Base-by-base conservation (phyloP, 352 stramenopile genomes). In the Phytophthora constricta region DNA sequence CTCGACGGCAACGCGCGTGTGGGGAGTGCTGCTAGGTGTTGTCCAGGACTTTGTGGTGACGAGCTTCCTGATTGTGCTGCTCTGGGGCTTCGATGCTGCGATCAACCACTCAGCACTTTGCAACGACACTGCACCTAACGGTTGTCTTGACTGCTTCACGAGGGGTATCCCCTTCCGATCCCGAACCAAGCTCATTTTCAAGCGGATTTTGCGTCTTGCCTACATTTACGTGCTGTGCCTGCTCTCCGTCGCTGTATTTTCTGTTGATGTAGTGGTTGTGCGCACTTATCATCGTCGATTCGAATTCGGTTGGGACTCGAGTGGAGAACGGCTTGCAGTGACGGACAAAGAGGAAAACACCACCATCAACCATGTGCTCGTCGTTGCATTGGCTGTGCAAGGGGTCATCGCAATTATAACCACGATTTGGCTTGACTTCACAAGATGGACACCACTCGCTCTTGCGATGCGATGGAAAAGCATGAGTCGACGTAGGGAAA, bases 121-220 rank as follows among this genome's bases (percentile, higher is more conserved):
- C 59, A 74, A 77, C 20, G 69, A 77, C 46, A 74, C 69, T 33
- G 65, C 69, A 1, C 69, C 69, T 1, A 71, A 77, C 20, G 69
- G 69, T 10, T 74, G 58, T 28, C 49, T 67, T 19, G 69, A 77
- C 56, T 77, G 69, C 50, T 77, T 70, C 31, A 71, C 65, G 4
- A 55, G 25, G 7, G 69, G 69, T 0, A 62, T 77, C n/a, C 68
- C 63, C 2, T 59, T 74, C 33, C 5, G 20, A 8, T 63, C 59
- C 4, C 39, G 59, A 20, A 27, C 42, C 10, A 74, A 77, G 31
- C 65, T 77, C 3, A 11, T 77, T n/a, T 33, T 68, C 25, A 77
- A 77, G 22, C 58, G 69, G 1, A 2, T 74, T 2, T 28, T 59
- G 9, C 57, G 69, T 16, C 23, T 65, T 13, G 34, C 50, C 7